Evolutionary conservation across 495 filamentous ascomycete species (phyloP).

Genomic region (Penicillium lagena): DNA sequence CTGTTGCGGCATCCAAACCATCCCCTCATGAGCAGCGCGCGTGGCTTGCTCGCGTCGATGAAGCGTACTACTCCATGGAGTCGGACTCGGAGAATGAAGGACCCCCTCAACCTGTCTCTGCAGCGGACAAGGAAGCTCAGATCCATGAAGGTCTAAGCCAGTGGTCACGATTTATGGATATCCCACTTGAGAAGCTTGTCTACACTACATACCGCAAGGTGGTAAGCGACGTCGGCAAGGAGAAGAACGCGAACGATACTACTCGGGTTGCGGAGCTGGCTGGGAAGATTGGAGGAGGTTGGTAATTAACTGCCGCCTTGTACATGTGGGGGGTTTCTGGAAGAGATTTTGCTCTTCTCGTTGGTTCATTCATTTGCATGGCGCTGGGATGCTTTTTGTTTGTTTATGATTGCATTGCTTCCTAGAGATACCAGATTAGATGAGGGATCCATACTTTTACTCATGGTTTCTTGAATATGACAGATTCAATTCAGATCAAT

Average conservation of each 20-base stretch:
- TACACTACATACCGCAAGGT: conserved; percentile 87
- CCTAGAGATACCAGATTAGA: conserved; percentile 11
- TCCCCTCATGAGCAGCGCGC: conserved; percentile 71
- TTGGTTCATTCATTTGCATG: conserved; percentile 12
- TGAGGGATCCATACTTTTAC: too few species aligned
- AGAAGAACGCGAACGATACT: conserved; percentile 52
- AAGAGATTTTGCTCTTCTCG: neutral
- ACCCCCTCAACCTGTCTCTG: conserved; percentile 7
- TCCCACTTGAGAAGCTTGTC: conserved; percentile 64
- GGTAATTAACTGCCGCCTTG: conserved; percentile 44
- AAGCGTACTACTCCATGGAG: conserved; percentile 85
- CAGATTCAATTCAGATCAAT: too few species aligned
- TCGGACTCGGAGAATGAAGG: conserved; percentile 42
- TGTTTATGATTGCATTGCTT: conserved; percentile 8
- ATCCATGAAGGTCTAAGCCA: conserved; percentile 54
- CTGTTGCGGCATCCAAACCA: conserved; percentile 35
- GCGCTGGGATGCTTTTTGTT: conserved; percentile 6
- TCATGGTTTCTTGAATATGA: too few species aligned
- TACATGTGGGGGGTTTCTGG: neutral
- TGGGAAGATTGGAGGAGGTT: conserved; percentile 88
- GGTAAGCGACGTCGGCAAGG: conserved; percentile 89
- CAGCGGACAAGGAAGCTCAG: conserved; percentile 24
- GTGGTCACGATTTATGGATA: conserved; percentile 67
- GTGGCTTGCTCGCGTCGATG: conserved; percentile 83
- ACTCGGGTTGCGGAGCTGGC: conserved; percentile 83